Base-by-base conservation (phyloP, 2,329 filamentous ascomycete species). In the Sporothrix pseudoabietina region DNA sequence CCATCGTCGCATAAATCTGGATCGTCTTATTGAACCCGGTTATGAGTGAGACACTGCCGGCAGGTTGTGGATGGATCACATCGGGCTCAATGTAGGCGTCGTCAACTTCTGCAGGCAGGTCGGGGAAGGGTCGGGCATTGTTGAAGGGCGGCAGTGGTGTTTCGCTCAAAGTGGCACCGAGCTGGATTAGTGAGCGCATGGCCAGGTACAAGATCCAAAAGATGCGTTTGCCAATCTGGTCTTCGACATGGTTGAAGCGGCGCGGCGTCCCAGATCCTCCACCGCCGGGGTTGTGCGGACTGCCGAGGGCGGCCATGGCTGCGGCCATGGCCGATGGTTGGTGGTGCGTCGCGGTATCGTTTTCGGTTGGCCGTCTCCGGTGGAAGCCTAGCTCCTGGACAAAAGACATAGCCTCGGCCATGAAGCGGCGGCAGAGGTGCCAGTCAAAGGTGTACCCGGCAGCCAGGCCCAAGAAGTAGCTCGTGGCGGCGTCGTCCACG, bases 171-270 rank as follows among this genome's bases (percentile, higher is more conserved):
- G 88, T 88, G 19, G 89, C 88, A 47, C 93, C 93, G 22, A 96
- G 83, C 79, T 97, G 94, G 72, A 92, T 88, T 80, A 97, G 89
- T 0, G 93, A 92, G 75, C 90, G 87, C 74, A 93, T 88, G 47
- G 91, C 91, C 5, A 94, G 88, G 75, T 96, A 89, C 77, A 94
- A 86, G 30, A 92, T 91, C 90, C 94, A 97, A 80, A 97, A 97
- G 55, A 97, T 90, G 75, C 92, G 88, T 79, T 92, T 91, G 65
- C 91, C 89, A 65, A 92, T 87, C 80, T 94, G 91, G 78, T 91
- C 89, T 78, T 90, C 90, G 70, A 94, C 87, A 68, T 91, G 90
- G 77, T 93, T 90, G 83, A 74, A 52, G 16, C 30, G 61, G 59
- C 84, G 81, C 9, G 30, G 41, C 16, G 14, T 2, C 35, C 35